Evolutionary conservation across 23 red algal species (phyloP).

Genomic region (Gracilariopsis chorda): DNA sequence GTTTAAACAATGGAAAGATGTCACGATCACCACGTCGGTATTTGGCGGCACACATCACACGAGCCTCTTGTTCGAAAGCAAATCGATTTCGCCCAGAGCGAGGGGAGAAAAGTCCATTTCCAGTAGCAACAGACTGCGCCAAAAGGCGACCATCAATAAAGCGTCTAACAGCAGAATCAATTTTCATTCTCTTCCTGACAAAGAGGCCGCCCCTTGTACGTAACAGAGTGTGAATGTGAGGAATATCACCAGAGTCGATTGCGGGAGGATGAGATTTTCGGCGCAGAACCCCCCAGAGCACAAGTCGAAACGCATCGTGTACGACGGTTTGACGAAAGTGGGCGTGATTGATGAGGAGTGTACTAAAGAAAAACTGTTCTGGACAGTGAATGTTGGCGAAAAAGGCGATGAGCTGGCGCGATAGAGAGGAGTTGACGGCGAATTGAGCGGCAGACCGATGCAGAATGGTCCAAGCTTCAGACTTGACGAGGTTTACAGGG

Average conservation of each 20-base stretch:
- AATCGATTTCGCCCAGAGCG: neutral
- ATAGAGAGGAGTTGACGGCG: neutral
- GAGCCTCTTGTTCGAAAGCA: neutral
- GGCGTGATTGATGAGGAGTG: neutral
- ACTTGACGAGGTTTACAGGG: constrained; percentile 6
- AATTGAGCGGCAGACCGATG: constrained; percentile 34
- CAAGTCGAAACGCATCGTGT: constrained; percentile 21
- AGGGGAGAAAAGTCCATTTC: neutral
- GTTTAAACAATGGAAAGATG: no score
- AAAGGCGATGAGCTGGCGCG: neutral
- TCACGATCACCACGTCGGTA: no score
- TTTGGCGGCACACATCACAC: neutral
- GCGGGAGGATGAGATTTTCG: neutral
- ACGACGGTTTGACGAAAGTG: constrained; percentile 13
- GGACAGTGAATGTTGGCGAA: constrained; percentile 19
- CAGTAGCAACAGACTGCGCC: neutral
- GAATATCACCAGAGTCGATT: neutral
- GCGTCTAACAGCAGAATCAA: neutral
- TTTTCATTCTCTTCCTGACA: neutral
- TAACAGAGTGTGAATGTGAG: neutral
- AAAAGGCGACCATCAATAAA: neutral
- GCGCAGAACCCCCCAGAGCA: constrained; percentile 24
- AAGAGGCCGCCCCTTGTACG: neutral
- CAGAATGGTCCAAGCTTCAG: constrained; percentile 71
- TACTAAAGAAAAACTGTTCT: constrained; percentile 58